Evolutionary conservation across 2,329 filamentous ascomycete genomes (phyloP).

Genomic region (Esteya vermicola): DNA sequence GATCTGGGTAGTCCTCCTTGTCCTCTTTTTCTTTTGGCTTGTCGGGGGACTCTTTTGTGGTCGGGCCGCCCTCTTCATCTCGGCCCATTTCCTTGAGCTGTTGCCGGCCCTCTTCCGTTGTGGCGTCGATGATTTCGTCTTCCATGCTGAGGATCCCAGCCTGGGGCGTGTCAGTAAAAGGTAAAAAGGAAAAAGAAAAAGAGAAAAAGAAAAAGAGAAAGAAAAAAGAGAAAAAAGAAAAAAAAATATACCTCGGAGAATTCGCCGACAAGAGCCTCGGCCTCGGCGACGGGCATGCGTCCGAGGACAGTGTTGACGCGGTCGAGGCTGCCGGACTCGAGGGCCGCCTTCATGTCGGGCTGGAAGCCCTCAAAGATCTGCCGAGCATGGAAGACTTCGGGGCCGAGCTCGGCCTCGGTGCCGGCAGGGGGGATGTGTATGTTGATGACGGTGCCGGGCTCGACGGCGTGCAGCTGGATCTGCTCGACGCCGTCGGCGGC

Average conservation of each 20-base stretch:
- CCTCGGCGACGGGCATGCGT: slow-evolving; percentile 71
- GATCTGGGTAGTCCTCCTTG: slow-evolving; percentile 10
- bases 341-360: slow-evolving; percentile 61
- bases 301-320: slow-evolving; percentile 76
- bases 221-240: neutral
- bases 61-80: neutral
- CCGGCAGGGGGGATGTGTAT: slow-evolving; percentile 64
- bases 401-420: slow-evolving; percentile 51
- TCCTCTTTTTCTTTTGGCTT: neutral
- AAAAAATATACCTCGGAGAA: slow-evolving; percentile 43
- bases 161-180: neutral
- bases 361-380: slow-evolving; percentile 74
- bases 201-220: slow-evolving; percentile 1
- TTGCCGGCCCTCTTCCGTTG: slow-evolving; percentile 70
- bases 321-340: slow-evolving; percentile 82
- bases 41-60: neutral
- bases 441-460: slow-evolving; percentile 82
- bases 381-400: slow-evolving; percentile 48
- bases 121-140: slow-evolving; percentile 89
- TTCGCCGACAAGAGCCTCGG: slow-evolving; percentile 66
- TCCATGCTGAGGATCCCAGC: slow-evolving; percentile 56
- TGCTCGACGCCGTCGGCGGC: slow-evolving; percentile 61
- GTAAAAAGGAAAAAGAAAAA: neutral
- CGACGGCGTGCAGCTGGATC: slow-evolving; percentile 93
- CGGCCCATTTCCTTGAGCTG: slow-evolving; percentile 60